These are phyloP conservation scores for Taphrina betulina DNA, from an alignment of 1,139 yeast genomes.

Conservation along the genomic window DNA sequence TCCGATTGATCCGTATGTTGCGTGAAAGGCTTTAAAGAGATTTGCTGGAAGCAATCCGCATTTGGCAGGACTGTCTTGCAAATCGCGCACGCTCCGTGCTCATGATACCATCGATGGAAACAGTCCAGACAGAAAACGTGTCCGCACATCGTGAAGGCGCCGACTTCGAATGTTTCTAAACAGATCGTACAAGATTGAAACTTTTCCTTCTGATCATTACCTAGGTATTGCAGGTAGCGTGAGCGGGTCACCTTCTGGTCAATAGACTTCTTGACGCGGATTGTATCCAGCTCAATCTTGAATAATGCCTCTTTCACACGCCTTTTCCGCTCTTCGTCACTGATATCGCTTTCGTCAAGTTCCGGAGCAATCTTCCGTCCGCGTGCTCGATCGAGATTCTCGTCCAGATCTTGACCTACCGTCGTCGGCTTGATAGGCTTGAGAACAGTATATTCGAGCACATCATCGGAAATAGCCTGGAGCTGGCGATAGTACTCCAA, in stretches of 20 bases:
- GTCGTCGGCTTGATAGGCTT: neutral
- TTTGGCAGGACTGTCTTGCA: slow-evolving; percentile 57
- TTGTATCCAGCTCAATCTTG: slow-evolving; percentile 25
- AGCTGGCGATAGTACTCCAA: slow-evolving; percentile 78
- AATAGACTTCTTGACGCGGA: slow-evolving; percentile 23
- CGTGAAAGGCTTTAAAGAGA: too few relatives aligned
- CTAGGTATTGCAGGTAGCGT: slow-evolving; percentile 60
- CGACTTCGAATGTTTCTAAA: slow-evolving; percentile 63
- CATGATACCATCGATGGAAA: slow-evolving; percentile 62
- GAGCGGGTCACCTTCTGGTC: slow-evolving; percentile 45
- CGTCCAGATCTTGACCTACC: neutral
- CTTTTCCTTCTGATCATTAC: slow-evolving; percentile 37
- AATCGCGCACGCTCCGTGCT: slow-evolving; percentile 65
- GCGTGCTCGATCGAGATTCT: slow-evolving; percentile 7
- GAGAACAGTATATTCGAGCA: slow-evolving; percentile 42
- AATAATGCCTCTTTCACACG: slow-evolving; percentile 35
- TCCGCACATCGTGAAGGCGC: slow-evolving; percentile 43
- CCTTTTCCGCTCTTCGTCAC: slow-evolving; percentile 38
- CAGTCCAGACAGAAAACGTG: slow-evolving; percentile 68
- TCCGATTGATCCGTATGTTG: too few relatives aligned
- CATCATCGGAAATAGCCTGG: slow-evolving; percentile 81
- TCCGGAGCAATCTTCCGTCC: slow-evolving; percentile 10
- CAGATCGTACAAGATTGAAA: slow-evolving; percentile 69
- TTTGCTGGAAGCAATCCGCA: slow-evolving; percentile 14
- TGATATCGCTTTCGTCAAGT: slow-evolving; percentile 21